These are phyloP conservation scores for Heterobasidion parviporum DNA, from an alignment of 1,284 basidiomycete species.

Conservation along the genomic window DNA sequence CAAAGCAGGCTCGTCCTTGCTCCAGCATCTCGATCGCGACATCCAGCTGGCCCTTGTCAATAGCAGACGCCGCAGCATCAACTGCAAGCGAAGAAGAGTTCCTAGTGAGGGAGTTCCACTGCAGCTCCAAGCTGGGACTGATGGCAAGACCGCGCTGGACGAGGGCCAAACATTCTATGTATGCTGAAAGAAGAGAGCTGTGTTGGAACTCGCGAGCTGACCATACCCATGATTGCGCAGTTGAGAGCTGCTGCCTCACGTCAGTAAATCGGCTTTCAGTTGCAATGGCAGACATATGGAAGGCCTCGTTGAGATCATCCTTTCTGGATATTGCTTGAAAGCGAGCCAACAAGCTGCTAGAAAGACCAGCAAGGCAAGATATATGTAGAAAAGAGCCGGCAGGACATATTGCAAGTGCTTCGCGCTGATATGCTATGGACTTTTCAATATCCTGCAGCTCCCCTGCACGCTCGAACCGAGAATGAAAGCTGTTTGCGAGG, in stretches of 20 bases:
- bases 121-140: background rate
- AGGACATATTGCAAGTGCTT: too few relatives aligned
- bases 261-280: too few relatives aligned
- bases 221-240: too few relatives aligned
- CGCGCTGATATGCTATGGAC: background rate
- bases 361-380: too few relatives aligned
- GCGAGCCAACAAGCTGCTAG: too few relatives aligned
- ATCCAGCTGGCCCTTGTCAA: constrained; percentile 22
- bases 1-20: constrained; percentile 21
- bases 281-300: too few relatives aligned
- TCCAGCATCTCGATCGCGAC: constrained; percentile 26
- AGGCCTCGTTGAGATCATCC: too few relatives aligned
- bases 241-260: too few relatives aligned
- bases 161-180: background rate
- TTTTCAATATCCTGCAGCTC: background rate
- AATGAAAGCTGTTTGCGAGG: background rate
- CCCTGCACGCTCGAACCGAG: background rate
- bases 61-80: constrained; percentile 27
- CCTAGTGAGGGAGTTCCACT: background rate
- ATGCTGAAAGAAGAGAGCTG: background rate
- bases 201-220: too few relatives aligned
- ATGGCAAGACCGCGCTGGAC: background rate
- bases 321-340: too few relatives aligned
- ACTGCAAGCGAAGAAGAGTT: background rate
- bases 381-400: too few relatives aligned